Evolutionary conservation across 108 stramenopile species (phyloP), one percentile per base, ranked within the genome.

Genomic region (Seminavis robusta): DNA sequence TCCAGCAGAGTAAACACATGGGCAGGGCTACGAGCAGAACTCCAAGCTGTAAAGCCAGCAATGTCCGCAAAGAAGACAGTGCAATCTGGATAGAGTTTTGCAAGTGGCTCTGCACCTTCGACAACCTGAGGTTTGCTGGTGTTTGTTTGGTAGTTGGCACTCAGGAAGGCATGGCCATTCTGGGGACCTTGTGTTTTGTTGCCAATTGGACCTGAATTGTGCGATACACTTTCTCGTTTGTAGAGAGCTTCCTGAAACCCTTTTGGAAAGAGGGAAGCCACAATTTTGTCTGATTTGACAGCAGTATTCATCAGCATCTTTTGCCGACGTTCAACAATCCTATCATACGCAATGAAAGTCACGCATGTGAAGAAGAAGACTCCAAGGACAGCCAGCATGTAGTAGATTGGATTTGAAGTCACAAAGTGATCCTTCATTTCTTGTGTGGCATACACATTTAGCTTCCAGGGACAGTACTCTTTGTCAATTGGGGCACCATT

Each of bases 41-140:
- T 74, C 83, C 83, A 85, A 29, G 73, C 65, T 16, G 83, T 85
- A 28, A 85, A 85, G 11, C 83, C 83, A 21, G 52, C 65, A 34
- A 84, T 74, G 54, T 83, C 81, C n/a, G n/a, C n/a, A n/a, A n/a
- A n/a, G n/a, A n/a, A n/a, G n/a, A n/a, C n/a, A n/a, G n/a, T n/a
- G n/a, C n/a, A n/a, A n/a, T n/a, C n/a, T n/a, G n/a, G n/a, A n/a
- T n/a, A n/a, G n/a, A n/a, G n/a, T n/a, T n/a, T n/a, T n/a, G n/a
- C n/a, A n/a, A n/a, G n/a, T n/a, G n/a, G n/a, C n/a, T n/a, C n/a
- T n/a, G n/a, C n/a, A n/a, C n/a, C n/a, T n/a, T n/a, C n/a, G n/a
- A n/a, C n/a, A n/a, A n/a, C n/a, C n/a, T n/a, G n/a, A n/a, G n/a
- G n/a, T n/a, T n/a, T n/a, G n/a, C n/a, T n/a, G n/a, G n/a, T n/a